Evolutionary conservation across 768 basidiomycete species (phyloP).

Genomic region (Lentinula boryana): DNA sequence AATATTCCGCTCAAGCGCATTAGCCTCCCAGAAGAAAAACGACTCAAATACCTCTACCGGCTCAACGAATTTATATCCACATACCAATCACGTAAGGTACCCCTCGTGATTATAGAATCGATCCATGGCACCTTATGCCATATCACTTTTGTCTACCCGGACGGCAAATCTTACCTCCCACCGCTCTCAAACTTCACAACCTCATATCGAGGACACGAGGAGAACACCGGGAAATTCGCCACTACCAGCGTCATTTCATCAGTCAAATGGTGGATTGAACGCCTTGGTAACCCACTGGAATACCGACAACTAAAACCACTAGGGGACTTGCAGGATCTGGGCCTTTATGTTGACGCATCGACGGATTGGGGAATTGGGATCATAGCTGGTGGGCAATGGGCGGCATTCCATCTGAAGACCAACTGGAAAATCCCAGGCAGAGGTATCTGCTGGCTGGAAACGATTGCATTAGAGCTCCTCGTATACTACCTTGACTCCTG

Average conservation of each 20-base stretch:
- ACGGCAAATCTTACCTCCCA: constrained; percentile 19
- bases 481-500: background rate
- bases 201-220: constrained; percentile 11
- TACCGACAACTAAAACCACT: constrained; percentile 10
- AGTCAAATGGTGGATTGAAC: constrained; percentile 25
- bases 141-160: constrained; percentile 21
- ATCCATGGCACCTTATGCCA: constrained; percentile 27
- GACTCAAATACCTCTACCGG: constrained; percentile 18
- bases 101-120: constrained; percentile 1
- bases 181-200: constrained; percentile 19
- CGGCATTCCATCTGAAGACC: constrained; percentile 14
- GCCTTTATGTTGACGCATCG: constrained; percentile 29
- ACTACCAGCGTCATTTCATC: constrained; percentile 21
- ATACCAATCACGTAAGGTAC: background rate
- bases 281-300: background rate
- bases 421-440: constrained; percentile 12
- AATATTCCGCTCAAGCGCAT: constrained; percentile 17
- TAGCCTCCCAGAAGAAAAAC: constrained; percentile 22
- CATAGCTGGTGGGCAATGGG: constrained; percentile 20
- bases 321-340: constrained; percentile 6
- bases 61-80: background rate
- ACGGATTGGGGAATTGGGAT: constrained; percentile 36
- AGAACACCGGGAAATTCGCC: too few species aligned
- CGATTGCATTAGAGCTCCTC: constrained; percentile 15
- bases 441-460: constrained; percentile 20